Evolutionary conservation across 441 rosid genomes (phyloP).

Genomic region (Pelargonium citronellum): DNA sequence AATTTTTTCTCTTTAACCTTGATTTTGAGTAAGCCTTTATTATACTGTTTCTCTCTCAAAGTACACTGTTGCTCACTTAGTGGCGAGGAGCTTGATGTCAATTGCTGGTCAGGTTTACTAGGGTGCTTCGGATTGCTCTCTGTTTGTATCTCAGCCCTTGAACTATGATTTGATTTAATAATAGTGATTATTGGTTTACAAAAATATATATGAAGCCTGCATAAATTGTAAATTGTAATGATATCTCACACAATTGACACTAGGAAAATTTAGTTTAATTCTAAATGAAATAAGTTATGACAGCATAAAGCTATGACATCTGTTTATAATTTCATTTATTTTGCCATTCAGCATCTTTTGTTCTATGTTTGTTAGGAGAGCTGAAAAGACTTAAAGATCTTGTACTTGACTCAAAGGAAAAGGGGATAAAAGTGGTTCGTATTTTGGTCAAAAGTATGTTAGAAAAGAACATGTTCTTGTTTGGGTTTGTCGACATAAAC

Average conservation of each 20-base stretch:
- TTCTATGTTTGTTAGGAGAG: conserved; percentile 45
- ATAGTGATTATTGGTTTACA: no score
- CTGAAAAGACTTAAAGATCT: conserved; percentile 56
- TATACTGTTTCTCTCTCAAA: background rate
- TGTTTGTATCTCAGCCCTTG: no score
- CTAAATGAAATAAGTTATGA: background rate
- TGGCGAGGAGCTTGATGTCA: no score
- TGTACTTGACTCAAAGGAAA: conserved; percentile 48
- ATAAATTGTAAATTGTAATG: background rate
- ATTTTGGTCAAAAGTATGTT: conserved; percentile 58
- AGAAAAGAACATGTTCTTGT: conserved; percentile 51
- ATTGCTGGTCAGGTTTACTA: no score
- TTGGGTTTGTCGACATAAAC: conserved; percentile 55
- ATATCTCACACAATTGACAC: background rate
- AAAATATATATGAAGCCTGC: background rate
- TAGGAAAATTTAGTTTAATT: background rate
- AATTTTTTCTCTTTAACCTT: background rate
- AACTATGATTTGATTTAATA: no score
- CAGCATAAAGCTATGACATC: background rate
- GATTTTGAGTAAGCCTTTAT: background rate
- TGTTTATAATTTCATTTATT: background rate
- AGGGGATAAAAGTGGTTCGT: conserved; percentile 40
- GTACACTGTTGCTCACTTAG: background rate
- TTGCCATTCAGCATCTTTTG: conserved; percentile 5
- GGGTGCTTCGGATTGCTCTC: no score